Evolutionary conservation across 805 yeast species (phyloP), one percentile per base, ranked within the genome.

Genomic region (Cyberlindnera xylosilytica): DNA sequence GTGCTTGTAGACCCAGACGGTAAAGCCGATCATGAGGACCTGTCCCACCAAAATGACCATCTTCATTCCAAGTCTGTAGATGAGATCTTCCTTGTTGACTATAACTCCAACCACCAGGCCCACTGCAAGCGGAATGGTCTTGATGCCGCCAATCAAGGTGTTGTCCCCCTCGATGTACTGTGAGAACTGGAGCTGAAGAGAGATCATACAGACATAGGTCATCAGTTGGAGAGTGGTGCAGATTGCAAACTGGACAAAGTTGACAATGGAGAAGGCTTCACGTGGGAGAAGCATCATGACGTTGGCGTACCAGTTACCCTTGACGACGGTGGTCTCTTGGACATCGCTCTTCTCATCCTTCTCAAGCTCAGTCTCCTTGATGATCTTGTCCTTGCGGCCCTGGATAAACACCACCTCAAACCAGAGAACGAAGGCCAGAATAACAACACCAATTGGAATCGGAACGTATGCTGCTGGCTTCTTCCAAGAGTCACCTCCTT

Each of bases 401-500:
- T 42, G 48, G 32, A 50, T 44, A 39, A 44, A 51, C 16, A 42
- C 47, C 7, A 45, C 44, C 51, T 71, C 76, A 54, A 55, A 64
- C 3, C 56, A 13, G 18, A 63, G 49, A 32, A 55, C 59, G 2
- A 41, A 22, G 3, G 56, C 17, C 5, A 67, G 37, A 11, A 65
- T 34, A 3, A 66, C 19, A n/a, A 64, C 35, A 1, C 76, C 76
- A 39, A 73, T 46, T 1, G 65, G 53, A 1, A 72, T 44, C 0
- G 75, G 63, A 16, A 68, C 70, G 45, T 70, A 70, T 1, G 69
- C 65, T n/a, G 57, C 52, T 1, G 76, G 69, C 1, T 58, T 42
- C 6, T 57, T 54, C 76, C 77, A 73, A 1, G 56, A 53, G 6
- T 61, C 62, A 19, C 74, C 75, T 15, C 72, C 75, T 46, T 70